Conservation (phyloP, 805 yeast genomes). For the Wickerhamomyces queroliae region DNA sequence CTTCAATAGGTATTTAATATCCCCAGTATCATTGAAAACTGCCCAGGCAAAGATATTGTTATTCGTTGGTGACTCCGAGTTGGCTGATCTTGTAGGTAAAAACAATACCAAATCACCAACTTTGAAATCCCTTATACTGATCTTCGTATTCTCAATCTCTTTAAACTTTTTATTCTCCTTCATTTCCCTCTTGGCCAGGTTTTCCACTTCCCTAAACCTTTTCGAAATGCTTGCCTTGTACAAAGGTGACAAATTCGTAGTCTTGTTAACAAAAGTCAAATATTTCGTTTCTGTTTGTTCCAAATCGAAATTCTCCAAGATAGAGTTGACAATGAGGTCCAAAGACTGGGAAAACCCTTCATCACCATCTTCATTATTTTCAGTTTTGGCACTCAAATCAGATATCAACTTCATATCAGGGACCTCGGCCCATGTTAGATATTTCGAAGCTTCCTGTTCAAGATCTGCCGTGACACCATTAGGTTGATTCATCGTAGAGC, state of each 20-base stretch:
- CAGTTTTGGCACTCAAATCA: not conserved
- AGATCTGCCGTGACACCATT: slow-evolving; percentile 33
- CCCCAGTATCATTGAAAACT: slow-evolving; percentile 79
- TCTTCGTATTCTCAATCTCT: slow-evolving; percentile 43
- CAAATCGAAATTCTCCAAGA: slow-evolving; percentile 17
- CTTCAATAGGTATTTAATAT: slow-evolving; percentile 75
- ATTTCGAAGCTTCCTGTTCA: slow-evolving; percentile 29
- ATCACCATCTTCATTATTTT: not conserved
- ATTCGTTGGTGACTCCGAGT: not conserved
- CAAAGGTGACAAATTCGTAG: slow-evolving; percentile 21
- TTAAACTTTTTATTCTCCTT: slow-evolving; percentile 56
- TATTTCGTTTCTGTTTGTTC: slow-evolving; percentile 21
- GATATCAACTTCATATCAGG: slow-evolving; percentile 17
- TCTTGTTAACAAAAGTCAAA: slow-evolving; percentile 15
- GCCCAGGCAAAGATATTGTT: slow-evolving; percentile 54
- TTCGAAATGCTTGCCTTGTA: slow-evolving; percentile 47
- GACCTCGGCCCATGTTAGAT: slow-evolving; percentile 43
- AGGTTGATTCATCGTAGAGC: slow-evolving; percentile 30
- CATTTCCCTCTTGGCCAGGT: slow-evolving; percentile 78
- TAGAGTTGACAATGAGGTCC: slow-evolving; percentile 9
- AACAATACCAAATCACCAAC: slow-evolving; percentile 78
- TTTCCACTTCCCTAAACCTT: slow-evolving; percentile 85
- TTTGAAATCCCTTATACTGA: slow-evolving; percentile 63
- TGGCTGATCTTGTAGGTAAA: slow-evolving; percentile 52
- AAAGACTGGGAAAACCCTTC: slow-evolving; percentile 4